phyloP scores from a whole-genome alignment of 768 basidiomycete genomes.

The Russula vinacea region DNA sequence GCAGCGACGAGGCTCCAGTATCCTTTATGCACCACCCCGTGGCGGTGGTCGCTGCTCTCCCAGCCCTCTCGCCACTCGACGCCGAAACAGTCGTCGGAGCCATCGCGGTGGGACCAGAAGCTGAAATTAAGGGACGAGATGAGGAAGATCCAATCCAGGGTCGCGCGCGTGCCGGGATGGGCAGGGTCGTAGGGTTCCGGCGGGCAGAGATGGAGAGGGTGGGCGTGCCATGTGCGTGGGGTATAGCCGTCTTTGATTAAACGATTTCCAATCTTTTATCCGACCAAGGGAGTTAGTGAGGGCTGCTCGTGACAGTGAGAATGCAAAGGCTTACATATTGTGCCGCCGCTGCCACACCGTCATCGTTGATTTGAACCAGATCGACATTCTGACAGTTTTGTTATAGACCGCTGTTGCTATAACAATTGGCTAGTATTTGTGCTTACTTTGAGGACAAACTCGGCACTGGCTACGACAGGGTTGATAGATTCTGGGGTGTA shows the following conservation, averaged over 20 bases:
- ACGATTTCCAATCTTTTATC: constrained; percentile 57
- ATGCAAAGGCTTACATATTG: constrained; percentile 19
- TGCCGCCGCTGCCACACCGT: constrained; percentile 26
- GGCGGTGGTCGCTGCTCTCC: constrained; percentile 42
- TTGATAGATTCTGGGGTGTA: constrained; percentile 16
- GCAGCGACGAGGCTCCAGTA: constrained; percentile 88
- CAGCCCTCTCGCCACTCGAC: constrained; percentile 76
- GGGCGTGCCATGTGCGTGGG: constrained; percentile 77
- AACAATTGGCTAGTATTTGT: neutral
- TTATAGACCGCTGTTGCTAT: neutral
- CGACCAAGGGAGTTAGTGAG: neutral
- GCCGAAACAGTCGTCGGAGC: constrained; percentile 59
- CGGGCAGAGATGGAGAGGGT: constrained; percentile 71
- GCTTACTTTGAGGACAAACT: constrained; percentile 28
- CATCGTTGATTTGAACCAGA: constrained; percentile 31
- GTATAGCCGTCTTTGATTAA: constrained; percentile 64
- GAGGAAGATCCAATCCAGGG: constrained; percentile 83
- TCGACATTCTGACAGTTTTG: constrained; percentile 32
- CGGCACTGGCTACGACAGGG: constrained; percentile 28
- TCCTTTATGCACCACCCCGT: constrained; percentile 64
- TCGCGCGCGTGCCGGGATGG: constrained; percentile 45
- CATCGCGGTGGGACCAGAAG: constrained; percentile 80
- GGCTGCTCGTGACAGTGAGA: neutral
- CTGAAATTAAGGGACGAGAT: constrained; percentile 84
- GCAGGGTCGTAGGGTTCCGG: constrained; percentile 55